Conservation (phyloP, 2,329 filamentous ascomycete species). For the Colletotrichum tropicicola region DNA sequence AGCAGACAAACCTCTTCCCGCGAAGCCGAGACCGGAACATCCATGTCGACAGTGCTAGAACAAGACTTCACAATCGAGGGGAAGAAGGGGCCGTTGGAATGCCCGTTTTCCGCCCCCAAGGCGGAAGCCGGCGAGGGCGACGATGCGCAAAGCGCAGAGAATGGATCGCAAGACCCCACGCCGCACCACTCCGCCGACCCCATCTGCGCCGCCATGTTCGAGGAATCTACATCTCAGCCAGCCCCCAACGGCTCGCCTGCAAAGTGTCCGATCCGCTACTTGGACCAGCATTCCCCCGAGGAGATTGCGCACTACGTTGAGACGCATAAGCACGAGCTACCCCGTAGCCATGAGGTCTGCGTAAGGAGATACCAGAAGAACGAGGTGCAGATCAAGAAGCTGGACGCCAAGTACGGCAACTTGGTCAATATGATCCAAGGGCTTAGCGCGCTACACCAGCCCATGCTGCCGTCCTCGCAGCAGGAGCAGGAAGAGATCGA, state of each 20-base stretch:
- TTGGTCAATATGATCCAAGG: constrained; percentile 95
- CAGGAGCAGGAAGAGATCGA: constrained; percentile 59
- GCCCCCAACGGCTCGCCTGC: constrained; percentile 58
- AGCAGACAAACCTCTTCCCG: constrained; percentile 58
- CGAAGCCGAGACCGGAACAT: constrained; percentile 57
- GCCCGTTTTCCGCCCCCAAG: constrained; percentile 73
- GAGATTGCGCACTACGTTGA: constrained; percentile 95
- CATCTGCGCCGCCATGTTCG: constrained; percentile 71
- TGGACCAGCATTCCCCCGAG: constrained; percentile 92
- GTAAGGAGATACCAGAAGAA: constrained; percentile 90
- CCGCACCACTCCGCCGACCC: constrained; percentile 64
- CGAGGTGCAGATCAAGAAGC: constrained; percentile 82
- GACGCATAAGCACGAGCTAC: constrained; percentile 93
- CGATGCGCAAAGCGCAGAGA: constrained; percentile 7
- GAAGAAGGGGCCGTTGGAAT: constrained; percentile 80
- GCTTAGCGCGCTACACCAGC: constrained; percentile 85
- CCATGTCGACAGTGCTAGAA: constrained; percentile 76
- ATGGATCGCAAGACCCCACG: constrained; percentile 44
- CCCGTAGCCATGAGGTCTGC: constrained; percentile 92
- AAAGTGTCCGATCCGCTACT: constrained; percentile 91
- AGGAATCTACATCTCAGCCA: constrained; percentile 64
- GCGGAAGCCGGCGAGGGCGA: constrained; percentile 19
- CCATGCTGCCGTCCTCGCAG: constrained; percentile 76
- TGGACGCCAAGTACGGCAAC: constrained; percentile 94
- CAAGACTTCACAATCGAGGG: constrained; percentile 91